Evolutionary conservation across 2,329 filamentous ascomycete genomes (phyloP).

Genomic region (Botrytis sinoallii): DNA sequence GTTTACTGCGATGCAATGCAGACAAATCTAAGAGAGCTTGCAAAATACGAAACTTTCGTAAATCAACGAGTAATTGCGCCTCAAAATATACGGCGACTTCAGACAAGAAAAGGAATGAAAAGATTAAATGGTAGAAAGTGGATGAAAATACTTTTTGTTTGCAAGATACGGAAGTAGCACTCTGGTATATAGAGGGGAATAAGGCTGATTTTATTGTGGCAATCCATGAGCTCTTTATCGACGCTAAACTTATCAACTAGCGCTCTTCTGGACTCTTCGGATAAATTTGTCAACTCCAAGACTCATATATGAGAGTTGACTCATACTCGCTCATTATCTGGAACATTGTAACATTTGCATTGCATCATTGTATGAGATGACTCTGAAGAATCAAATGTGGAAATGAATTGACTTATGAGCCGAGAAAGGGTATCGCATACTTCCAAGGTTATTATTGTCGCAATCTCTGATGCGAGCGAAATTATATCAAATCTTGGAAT

Average conservation of each 20-base stretch:
- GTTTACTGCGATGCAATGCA: background rate
- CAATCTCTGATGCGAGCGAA: background rate
- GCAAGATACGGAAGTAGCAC: background rate
- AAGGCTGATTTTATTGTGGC: conserved; percentile 19
- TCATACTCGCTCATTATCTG: conserved; percentile 10
- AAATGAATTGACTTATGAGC: background rate
- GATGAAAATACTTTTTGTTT: background rate
- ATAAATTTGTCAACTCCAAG: conserved; percentile 13
- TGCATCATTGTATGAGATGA: conserved; percentile 2
- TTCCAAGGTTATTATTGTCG: background rate
- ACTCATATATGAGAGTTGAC: conserved; percentile 2
- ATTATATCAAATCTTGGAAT: background rate
- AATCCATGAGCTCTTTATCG: conserved; percentile 7
- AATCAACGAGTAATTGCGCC: conserved; percentile 27
- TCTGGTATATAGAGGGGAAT: background rate
- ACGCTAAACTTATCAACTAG: conserved; percentile 1
- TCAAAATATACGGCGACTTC: conserved; percentile 37
- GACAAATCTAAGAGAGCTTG: background rate
- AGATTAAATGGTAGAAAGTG: background rate
- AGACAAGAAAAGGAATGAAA: conserved; percentile 26
- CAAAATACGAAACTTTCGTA: background rate
- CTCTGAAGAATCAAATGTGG: background rate
- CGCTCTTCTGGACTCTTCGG: background rate
- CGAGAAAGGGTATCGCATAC: background rate
- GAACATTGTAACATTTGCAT: background rate